Evolutionary conservation across 106 monocot genomes (phyloP), one percentile per base, ranked within the genome.

Genomic region (Allium sativum): DNA sequence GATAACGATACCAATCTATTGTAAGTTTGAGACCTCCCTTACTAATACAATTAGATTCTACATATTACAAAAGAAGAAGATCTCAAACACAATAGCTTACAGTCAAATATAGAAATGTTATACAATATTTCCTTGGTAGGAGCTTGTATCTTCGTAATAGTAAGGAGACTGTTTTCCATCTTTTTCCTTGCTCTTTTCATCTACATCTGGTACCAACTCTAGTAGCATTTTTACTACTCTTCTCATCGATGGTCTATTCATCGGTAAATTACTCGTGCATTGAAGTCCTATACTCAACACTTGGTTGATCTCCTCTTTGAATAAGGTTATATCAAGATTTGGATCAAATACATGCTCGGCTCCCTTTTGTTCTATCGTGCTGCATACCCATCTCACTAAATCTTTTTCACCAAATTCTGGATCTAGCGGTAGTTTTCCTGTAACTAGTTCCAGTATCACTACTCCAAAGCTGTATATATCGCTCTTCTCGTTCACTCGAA

Each of bases 391-490:
- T 52, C 78, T 82, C 19, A 86, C 85, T 43, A 93, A 59, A 55
- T 89, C 93, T 65, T 80, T 89, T 59, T 85, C 89, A 0, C 73
- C 85, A 10, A 86, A 77, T 47, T 85, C 85, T 0, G 85, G 83
- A 45, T 76, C 78, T 7, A 83, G 48, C 0, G 89, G 82, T 9
- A 11, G 78, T 64, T 74, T 85, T 31, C 93, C 93, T 0, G 89
- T 93, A n/a, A 85, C 75, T 15, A 93, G 73, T 67, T 93, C 93
- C 4, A 93, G 75, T 13, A 93, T 68, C 14, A 93, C 93, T 8
- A 93, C 85, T 1, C 93, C 93, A 9, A 93, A 93, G 73, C 93
- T 85, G 68, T 89, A 93, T 31, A 78, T 75, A 65, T 93, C 93
- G 31, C 89, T 93, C 78, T 93, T 93, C 70, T 93, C 93, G 12